phyloP scores from a whole-genome alignment of 129 eudicot species.

The Arctium lappa region DNA sequence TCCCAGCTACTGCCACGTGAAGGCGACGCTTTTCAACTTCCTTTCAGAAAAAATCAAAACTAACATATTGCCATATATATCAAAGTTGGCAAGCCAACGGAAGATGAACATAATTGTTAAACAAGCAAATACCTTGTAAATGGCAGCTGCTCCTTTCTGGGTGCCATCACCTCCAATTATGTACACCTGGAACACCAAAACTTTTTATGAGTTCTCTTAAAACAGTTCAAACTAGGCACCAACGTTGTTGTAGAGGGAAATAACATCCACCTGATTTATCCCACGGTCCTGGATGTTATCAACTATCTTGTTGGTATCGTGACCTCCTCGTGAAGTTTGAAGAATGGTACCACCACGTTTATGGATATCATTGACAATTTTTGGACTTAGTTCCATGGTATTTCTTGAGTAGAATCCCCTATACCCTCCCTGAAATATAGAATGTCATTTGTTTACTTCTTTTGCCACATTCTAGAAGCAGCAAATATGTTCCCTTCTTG shows the following conservation, averaged over 20 bases:
- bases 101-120: background rate
- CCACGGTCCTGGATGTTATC: conserved; percentile 98
- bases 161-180: conserved; percentile 99
- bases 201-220: background rate
- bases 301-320: conserved; percentile 90
- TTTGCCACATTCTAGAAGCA: conserved; percentile 5
- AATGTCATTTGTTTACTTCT: background rate
- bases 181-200: conserved; percentile 60
- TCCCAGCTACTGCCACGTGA: conserved; percentile 82
- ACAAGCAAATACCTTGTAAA: conserved; percentile 60
- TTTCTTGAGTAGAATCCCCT: conserved; percentile 85
- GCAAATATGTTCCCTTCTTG: background rate
- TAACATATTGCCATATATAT: background rate
- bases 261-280: conserved; percentile 64
- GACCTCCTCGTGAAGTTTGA: conserved; percentile 95
- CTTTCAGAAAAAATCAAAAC: conserved; percentile 40
- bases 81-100: background rate
- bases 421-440: conserved; percentile 72
- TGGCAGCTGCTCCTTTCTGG: conserved; percentile 94
- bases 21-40: conserved; percentile 87
- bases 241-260: conserved; percentile 7
- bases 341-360: conserved; percentile 97
- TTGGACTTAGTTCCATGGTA: conserved; percentile 70
- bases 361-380: conserved; percentile 86
- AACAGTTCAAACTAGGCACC: background rate